Evolutionary conservation across 805 yeast genomes (phyloP), one percentile per base, ranked within the genome.

Genomic region (Metschnikowia borealis): DNA sequence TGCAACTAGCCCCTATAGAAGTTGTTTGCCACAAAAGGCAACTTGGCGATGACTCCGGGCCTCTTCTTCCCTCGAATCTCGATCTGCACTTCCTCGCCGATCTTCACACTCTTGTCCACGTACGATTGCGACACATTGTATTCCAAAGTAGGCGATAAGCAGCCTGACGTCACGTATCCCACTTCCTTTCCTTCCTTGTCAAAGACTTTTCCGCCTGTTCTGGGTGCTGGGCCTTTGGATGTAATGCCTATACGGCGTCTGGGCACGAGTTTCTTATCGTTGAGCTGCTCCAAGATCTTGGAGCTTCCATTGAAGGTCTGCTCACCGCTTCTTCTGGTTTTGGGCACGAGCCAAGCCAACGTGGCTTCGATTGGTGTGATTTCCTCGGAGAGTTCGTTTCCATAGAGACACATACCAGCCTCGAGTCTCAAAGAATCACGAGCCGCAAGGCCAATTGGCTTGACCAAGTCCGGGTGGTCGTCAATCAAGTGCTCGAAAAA

Each of bases 401-500:
- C 99, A 62, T 94, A 94, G 49, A 94, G 77, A 69, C 99, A 94
- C 97, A 94, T 88, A 32, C 99, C 99, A 4, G 99, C 99, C 73
- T 94, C 99, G 47, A 94, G 73, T 63, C 99, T 82, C 57, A 94
- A 76, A 10, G 97, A 88, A 67, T 94, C 99, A 68, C 99, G 84
- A 2, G 99, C 98, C n/a, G 98, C 99, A 46, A 94, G 80, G 4
- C 99, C 99, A 59, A 90, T 88, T 36, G 97, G 96, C 65, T 81
- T 82, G 44, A 89, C 88, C 11, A 72, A 65, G 3, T 78, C 78
- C 63, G 82, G 73, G 50, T 65, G 62, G 37, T 78, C 77, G 46
- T 70, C 76, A 39, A 88, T 67, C 46, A 89, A 69, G 6, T 79
- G 73, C 51, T 78, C 70, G 40, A 94, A 82, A 57, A 94, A 81